Evolutionary conservation across 1,139 yeast species (phyloP).

Genomic region (Saccharomyces hybrid): DNA sequence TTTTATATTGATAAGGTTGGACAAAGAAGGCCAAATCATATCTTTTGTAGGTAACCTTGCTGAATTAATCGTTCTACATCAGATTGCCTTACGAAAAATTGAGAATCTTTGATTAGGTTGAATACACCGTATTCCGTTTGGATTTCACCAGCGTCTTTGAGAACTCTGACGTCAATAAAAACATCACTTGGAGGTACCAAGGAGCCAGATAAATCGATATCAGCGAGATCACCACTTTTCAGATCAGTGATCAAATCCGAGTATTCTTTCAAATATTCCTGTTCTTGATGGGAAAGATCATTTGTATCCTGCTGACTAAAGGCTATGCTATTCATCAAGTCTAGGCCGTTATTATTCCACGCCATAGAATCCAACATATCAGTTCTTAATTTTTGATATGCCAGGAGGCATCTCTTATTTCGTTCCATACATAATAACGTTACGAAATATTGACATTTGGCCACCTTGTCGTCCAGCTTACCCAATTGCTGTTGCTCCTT

Average conservation of each 20-base stretch:
- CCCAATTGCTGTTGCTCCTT: conserved; percentile 27
- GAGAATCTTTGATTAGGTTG: conserved; percentile 89
- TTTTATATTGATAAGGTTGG: background rate
- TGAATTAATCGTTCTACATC: conserved; percentile 91
- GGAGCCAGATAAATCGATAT: conserved; percentile 82
- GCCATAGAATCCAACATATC: conserved; percentile 58
- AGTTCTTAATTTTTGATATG: conserved; percentile 69
- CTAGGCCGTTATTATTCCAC: conserved; percentile 47
- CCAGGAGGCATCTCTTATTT: conserved; percentile 80
- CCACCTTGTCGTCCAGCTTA: conserved; percentile 39
- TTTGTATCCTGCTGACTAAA: conserved; percentile 31
- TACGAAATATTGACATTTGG: conserved; percentile 69
- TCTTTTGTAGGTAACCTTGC: conserved; percentile 83
- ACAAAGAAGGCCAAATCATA: conserved; percentile 29
- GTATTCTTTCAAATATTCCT: conserved; percentile 66
- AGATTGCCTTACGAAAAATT: conserved; percentile 84
- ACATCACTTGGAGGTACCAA: conserved; percentile 85
- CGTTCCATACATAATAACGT: conserved; percentile 77
- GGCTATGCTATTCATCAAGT: conserved; percentile 16
- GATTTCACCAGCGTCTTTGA: conserved; percentile 92
- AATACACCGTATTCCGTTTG: conserved; percentile 97
- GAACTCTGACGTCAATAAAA: conserved; percentile 85
- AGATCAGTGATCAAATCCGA: conserved; percentile 64
- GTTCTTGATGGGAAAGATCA: conserved; percentile 62
- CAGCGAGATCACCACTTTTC: conserved; percentile 66